Percentiles rank a stretch among this genome's conserved stretches.
Conservation (phyloP, 306 rosid genomes). For the Sophora flavescens region DNA sequence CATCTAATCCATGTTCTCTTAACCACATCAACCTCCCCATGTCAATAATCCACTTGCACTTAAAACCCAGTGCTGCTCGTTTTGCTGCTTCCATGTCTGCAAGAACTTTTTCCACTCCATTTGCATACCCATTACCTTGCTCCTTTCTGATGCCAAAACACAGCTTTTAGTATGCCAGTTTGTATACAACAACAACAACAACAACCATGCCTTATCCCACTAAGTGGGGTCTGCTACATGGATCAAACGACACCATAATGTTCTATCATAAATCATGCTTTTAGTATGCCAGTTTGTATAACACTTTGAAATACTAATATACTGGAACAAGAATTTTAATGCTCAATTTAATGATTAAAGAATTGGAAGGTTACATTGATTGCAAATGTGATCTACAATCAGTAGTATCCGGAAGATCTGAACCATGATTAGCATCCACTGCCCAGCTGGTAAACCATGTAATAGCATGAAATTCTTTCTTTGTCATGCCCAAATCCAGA, state of each 20-base stretch:
- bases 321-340: neutral
- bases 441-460: conserved; percentile 99
- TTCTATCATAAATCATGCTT: no score
- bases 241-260: no score
- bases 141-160: conserved; percentile 60
- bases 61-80: conserved; percentile 85
- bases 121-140: conserved; percentile 44
- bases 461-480: conserved; percentile 82
- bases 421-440: conserved; percentile 80
- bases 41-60: conserved; percentile 95
- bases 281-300: conserved; percentile 5
- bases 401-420: conserved; percentile 65
- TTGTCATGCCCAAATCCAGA: conserved; percentile 70
- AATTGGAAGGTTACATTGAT: conserved; percentile 58
- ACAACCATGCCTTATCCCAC: no score
- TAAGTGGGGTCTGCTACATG: no score
- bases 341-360: conserved; percentile 18
- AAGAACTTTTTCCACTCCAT: conserved; percentile 66
- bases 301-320: no score
- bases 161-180: conserved; percentile 19
- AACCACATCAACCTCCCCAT: conserved; percentile 88
- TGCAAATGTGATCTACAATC: conserved; percentile 49
- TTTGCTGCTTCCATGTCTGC: conserved; percentile 71
- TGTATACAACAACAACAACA: no score
- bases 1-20: conserved; percentile 69